These are phyloP conservation scores for Trametes meyenii DNA, from an alignment of 768 basidiomycete genomes.

Conservation along the genomic window DNA sequence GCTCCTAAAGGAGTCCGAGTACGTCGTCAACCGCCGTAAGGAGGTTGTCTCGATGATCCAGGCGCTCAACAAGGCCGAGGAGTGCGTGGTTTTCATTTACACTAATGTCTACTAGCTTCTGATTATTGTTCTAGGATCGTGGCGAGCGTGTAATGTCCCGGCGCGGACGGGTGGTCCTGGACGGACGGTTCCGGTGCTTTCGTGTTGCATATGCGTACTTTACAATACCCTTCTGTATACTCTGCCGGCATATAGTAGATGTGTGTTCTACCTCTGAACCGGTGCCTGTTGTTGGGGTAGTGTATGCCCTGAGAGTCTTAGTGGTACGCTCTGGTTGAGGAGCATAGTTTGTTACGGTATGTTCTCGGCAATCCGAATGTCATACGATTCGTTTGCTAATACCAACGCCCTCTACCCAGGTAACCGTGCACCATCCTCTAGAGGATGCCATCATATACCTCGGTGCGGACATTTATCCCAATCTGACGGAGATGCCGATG, in stretches of 20 bases:
- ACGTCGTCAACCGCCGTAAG: slow-evolving; percentile 85
- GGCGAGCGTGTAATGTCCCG: slow-evolving; percentile 22
- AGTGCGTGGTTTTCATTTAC: slow-evolving; percentile 53
- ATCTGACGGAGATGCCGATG: too few species aligned
- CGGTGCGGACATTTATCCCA: too few species aligned
- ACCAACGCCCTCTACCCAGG: too few species aligned
- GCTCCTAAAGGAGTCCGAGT: slow-evolving; percentile 92
- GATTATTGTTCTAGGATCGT: slow-evolving; percentile 22
- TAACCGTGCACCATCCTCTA: too few species aligned
- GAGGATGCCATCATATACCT: too few species aligned
- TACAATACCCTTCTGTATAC: slow-evolving; percentile 26
- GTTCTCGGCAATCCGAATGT: too few species aligned
- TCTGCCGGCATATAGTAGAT: slow-evolving; percentile 22
- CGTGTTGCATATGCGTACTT: slow-evolving; percentile 23
- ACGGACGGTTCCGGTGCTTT: slow-evolving; percentile 20
- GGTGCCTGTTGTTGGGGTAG: too few species aligned
- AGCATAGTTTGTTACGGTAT: too few species aligned
- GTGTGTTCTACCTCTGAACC: slow-evolving; percentile 6
- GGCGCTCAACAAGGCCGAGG: slow-evolving; percentile 96
- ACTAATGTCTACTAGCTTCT: background rate
- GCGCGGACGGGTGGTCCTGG: background rate
- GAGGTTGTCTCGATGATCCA: slow-evolving; percentile 93
- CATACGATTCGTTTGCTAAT: too few species aligned
- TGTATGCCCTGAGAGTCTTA: too few species aligned
- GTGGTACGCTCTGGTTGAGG: too few species aligned